phyloP scores from a whole-genome alignment of 2,329 filamentous ascomycete genomes.

The Clathrospora elynae region DNA sequence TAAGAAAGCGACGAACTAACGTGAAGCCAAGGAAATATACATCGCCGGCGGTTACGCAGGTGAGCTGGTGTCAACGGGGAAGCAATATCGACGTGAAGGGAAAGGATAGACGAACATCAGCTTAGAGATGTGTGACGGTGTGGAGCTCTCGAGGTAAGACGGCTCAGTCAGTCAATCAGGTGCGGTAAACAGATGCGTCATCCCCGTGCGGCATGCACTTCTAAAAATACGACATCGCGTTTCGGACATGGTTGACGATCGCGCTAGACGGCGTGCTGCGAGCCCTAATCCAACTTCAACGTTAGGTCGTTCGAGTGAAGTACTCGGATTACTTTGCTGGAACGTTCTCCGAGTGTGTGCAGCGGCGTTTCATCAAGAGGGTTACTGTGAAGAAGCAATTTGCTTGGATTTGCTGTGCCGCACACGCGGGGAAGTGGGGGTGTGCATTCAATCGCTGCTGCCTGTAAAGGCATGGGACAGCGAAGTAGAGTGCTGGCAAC shows the following conservation, averaged over 20 bases:
- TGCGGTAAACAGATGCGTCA: slow-evolving; percentile 22
- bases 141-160: slow-evolving; percentile 16
- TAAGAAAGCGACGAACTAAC: slow-evolving; percentile 17
- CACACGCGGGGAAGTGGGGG: slow-evolving; percentile 6
- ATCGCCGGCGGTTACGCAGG: slow-evolving; percentile 39
- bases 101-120: slow-evolving; percentile 12
- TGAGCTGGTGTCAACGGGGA: slow-evolving; percentile 31
- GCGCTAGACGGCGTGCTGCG: slow-evolving; percentile 19
- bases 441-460: slow-evolving; percentile 1
- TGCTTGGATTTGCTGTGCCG: slow-evolving; percentile 1
- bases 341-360: slow-evolving; percentile 1
- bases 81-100: neutral
- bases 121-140: slow-evolving; percentile 23
- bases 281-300: slow-evolving; percentile 28
- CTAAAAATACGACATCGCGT: slow-evolving; percentile 30
- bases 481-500: slow-evolving; percentile 2
- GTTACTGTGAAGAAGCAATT: slow-evolving; percentile 3
- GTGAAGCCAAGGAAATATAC: slow-evolving; percentile 14
- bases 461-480: slow-evolving; percentile 1
- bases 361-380: slow-evolving; percentile 3
- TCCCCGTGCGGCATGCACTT: slow-evolving; percentile 13
- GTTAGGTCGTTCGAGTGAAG: slow-evolving; percentile 7
- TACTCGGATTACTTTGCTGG: slow-evolving; percentile 3
- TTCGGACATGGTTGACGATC: slow-evolving; percentile 17
- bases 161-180: slow-evolving; percentile 12